phyloP scores from a whole-genome alignment of 1,139 yeast species.

The Nakaseomyces sp. region DNA sequence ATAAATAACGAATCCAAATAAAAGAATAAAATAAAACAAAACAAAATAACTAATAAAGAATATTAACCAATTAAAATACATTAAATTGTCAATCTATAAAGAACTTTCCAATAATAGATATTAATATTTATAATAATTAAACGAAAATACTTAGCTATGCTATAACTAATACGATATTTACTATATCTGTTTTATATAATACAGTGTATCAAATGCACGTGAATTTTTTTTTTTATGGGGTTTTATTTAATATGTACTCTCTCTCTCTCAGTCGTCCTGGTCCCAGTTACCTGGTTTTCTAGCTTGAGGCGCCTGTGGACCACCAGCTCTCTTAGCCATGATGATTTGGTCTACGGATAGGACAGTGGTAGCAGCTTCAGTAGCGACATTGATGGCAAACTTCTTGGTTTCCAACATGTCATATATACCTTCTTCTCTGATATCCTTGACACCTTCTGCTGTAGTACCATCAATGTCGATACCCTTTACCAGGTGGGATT shows the following conservation, averaged over 20 bases:
- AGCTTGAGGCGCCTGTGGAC: conserved; percentile 74
- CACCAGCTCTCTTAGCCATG: conserved; percentile 89
- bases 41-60: neutral
- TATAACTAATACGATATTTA: neutral
- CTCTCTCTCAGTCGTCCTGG: conserved; percentile 84
- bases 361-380: conserved; percentile 90
- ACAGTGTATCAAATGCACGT: conserved; percentile 1
- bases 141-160: no score
- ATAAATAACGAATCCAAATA: no score
- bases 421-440: conserved; percentile 57
- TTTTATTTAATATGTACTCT: conserved; percentile 5
- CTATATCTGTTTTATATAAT: neutral
- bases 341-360: conserved; percentile 62
- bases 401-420: conserved; percentile 76
- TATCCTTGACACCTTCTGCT: conserved; percentile 63
- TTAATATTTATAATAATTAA: no score
- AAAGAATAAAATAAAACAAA: neutral
- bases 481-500: conserved; percentile 44
- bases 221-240: neutral
- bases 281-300: conserved; percentile 96
- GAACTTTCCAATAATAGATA: no score
- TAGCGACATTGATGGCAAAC: conserved; percentile 86
- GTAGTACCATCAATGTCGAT: conserved; percentile 64
- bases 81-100: no score
- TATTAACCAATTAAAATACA: no score